A percentile compares a stretch with the other conserved stretches of the same genome.
These are phyloP conservation scores for Blumeria hordei DNA, from an alignment of 2,329 filamentous ascomycete genomes.

Conservation along the genomic window DNA sequence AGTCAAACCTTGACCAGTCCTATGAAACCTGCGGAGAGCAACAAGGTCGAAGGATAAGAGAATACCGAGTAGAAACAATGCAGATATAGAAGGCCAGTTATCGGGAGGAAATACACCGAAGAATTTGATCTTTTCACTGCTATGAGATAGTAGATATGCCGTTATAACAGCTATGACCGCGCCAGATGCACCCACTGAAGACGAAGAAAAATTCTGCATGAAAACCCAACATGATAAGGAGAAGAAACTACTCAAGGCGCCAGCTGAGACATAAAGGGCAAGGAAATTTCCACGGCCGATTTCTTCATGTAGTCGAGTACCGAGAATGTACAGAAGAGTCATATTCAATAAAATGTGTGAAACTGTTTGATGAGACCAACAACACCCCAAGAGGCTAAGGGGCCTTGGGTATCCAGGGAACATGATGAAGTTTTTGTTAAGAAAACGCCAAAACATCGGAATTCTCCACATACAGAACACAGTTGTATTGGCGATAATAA, in stretches of 20 bases:
- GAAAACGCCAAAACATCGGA: constrained; percentile 36
- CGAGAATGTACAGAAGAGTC: constrained; percentile 39
- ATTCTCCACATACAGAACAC: constrained; percentile 35
- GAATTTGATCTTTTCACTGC: constrained; percentile 30
- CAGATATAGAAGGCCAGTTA: constrained; percentile 25
- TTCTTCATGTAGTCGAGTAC: constrained; percentile 42
- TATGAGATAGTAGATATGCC: constrained; percentile 36
- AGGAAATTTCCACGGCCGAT: constrained; percentile 45
- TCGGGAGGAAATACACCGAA: constrained; percentile 29
- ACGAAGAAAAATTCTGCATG: constrained; percentile 17
- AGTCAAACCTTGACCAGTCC: constrained; percentile 1
- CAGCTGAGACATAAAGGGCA: constrained; percentile 36
- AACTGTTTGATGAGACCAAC: constrained; percentile 43
- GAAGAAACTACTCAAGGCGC: constrained; percentile 31
- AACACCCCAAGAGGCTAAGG: constrained; percentile 33
- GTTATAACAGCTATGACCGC: constrained; percentile 34
- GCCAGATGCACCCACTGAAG: constrained; percentile 43
- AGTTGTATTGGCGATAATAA: constrained; percentile 34
- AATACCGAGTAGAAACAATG: constrained; percentile 27
- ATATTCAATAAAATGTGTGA: constrained; percentile 41
- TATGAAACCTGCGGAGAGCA: constrained; percentile 14
- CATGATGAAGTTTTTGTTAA: constrained; percentile 46
- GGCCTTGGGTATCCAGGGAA: constrained; percentile 40
- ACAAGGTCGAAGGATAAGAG: constrained; percentile 24
- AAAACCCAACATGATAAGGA: constrained; percentile 24